A percentile compares a stretch with the other conserved stretches of the same genome.
phyloP scores from a whole-genome alignment of 2,329 filamentous ascomycete genomes.

The Neospermospora avenae region DNA sequence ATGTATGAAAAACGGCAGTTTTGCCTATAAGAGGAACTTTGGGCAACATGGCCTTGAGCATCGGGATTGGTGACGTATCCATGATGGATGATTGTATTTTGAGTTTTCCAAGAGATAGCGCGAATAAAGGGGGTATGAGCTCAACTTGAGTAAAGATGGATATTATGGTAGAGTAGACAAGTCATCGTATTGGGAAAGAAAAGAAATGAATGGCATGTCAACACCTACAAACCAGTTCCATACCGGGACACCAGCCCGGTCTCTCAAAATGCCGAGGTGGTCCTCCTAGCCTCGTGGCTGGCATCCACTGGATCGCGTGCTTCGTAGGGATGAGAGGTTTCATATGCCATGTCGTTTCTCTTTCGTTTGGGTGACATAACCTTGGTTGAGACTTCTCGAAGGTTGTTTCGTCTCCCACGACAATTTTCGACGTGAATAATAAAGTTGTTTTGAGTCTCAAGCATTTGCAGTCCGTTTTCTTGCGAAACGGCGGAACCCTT shows the following conservation, averaged over 20 bases:
- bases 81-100: slow-evolving; percentile 18
- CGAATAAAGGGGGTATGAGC: not conserved
- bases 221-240: not conserved
- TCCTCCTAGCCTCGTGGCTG: slow-evolving; percentile 7
- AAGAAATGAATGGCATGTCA: not conserved
- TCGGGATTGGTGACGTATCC: slow-evolving; percentile 24
- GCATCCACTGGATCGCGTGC: not conserved
- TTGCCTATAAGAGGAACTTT: slow-evolving; percentile 61
- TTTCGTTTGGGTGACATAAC: not conserved
- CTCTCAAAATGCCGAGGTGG: slow-evolving; percentile 18
- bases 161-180: not conserved
- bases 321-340: not conserved
- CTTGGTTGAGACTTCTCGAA: not conserved
- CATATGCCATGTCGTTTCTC: not conserved
- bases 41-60: slow-evolving; percentile 39
- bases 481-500: slow-evolving; percentile 1
- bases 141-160: not conserved
- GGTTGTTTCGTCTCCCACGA: no score
- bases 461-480: slow-evolving; percentile 7
- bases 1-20: slow-evolving; percentile 58
- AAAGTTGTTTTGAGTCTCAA: slow-evolving; percentile 1
- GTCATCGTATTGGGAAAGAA: not conserved
- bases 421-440: no score
- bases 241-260: not conserved
- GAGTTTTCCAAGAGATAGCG: not conserved